Evolutionary conservation across 1,284 basidiomycete species (phyloP), one percentile per base, ranked within the genome.

Genomic region (Veloboletus limbatus): DNA sequence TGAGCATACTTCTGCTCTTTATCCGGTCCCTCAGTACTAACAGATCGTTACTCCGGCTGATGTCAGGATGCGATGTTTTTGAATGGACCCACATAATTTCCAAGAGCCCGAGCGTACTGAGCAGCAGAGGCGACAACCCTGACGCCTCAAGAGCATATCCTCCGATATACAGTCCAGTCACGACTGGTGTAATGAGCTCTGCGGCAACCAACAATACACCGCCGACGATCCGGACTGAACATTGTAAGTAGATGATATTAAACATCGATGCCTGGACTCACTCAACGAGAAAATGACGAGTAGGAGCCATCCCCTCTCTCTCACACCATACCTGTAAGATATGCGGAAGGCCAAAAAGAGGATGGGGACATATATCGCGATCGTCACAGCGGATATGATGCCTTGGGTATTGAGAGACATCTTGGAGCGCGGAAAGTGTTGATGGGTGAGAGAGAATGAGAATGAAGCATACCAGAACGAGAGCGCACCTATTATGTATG

Each of bases 221-320:
- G n/a, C 75, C 77, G 3, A 79, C 64, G 37, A 83, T 70, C 28
- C 83, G 76, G 34, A 73, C 83, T 85, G 49, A 41, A 25, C 25
- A 43, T 35, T 32, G 30, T 49, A 45, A 52, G 41, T 50, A 43
- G 44, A 47, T 27, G 14, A 40, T 47, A 47, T 44, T 35, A 34
- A 25, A 36, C n/a, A 20, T 20, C 7, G 27, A 42, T 2, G 4
- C 14, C 3, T 8, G 28, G 43, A 60, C 74, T 56, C 48, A 79
- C 78, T 63, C 30, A 71, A 47, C 10, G 77, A 70, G 52, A 82
- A 80, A 14, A 81, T 58, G 30, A 76, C 67, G n/a, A 85, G 68
- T 51, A 77, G 75, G 20, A 82, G 58, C 80, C 81, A 85, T 48
- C 79, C 82, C 18, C 72, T 77, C 57, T 81, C 74, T 37, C 73